Evolutionary conservation across 139 green algal genomes (phyloP), one percentile per base, ranked within the genome.

Genomic region (Chlamydomonas asymmetrica): DNA sequence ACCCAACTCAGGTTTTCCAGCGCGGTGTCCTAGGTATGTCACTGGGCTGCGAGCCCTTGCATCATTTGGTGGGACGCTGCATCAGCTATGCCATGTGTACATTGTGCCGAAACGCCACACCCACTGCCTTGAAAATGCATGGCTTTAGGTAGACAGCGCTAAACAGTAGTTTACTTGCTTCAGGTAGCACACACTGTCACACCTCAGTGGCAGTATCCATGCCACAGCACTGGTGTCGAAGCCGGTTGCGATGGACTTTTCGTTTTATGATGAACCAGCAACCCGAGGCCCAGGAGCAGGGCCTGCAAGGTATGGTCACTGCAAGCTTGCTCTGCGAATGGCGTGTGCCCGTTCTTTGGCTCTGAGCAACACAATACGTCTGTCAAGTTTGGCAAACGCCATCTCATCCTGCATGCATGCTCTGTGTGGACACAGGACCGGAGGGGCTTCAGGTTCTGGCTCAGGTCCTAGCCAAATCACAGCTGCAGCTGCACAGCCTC

Each of bases 371-470:
- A n/a, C n/a, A n/a, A n/a, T n/a, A n/a, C n/a, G n/a, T n/a, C n/a
- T n/a, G 29, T 39, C 16, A 23, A 31, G 29, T 20, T 23, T 20
- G 1, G 29, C 20, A 40, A 31, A 40, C 23, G 29, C 8, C 27
- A 63, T 4, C 5, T 38, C 8, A 6, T 39, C 1, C 7, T 40
- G 4, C 9, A 40, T 16, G 18, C 18, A 52, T 52, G n/a, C n/a
- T n/a, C n/a, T n/a, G n/a, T n/a, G n/a, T n/a, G n/a, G n/a, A n/a
- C n/a, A n/a, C n/a, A n/a, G n/a, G n/a, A 25, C 45, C 27, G 29
- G 2, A 75, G 65, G 68, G 68, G 65, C n/a, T 75, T 75, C 7
- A 75, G 68, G n/a, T 75, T 75, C 34, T 32, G 60, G 32, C 8
- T 5, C 9, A 48, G 60, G 35, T 16, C 10, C 6, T 32, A 29